Base-by-base conservation (phyloP, 2,329 filamentous ascomycete species). In the Tolypocladium guangdongense region DNA sequence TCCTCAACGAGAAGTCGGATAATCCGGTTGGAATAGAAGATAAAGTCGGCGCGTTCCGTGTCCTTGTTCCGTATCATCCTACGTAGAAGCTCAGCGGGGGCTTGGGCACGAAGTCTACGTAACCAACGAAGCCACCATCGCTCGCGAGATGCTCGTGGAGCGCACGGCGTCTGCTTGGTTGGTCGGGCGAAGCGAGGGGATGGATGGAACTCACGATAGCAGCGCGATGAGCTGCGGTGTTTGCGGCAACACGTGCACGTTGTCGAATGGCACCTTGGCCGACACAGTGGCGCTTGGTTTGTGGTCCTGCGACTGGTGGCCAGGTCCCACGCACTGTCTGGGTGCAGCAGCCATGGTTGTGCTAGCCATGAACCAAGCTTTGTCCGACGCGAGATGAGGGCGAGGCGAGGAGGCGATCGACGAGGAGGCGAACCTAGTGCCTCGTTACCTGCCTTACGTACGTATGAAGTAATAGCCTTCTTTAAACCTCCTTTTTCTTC, bases 21-120 rank as follows among this genome's bases (percentile, higher is more conserved):
- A 68, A 99, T 97, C 56, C 93, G 84, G 73, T 99, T 99, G 45
- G 91, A 96, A 75, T 97, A 96, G 74, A 99, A 99, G 67, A 99
- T 96, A 70, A 99, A 99, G 71, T 99, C 93, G 57, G 90, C 93
- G 55, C 93, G 87, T 54, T 86, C 83, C 7, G 93, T 99, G 60
- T 86, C 81, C 70, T 88, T 88, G 71, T 96, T 90, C 62, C 93
- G 87, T 67, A 99, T 97, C 81, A 96, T 96, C 58, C 92, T 97
- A 64, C 58, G 54, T 20, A 11, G n/a, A 49, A 41, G 52, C 55
- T 66, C 54, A 65, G 63, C 7, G 7, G 12, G 41, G 24, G 41
- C 24, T 30, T 24, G 7, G 22, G 16, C 22, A 16, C 41, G 7
- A 45, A 45, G 7, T 8, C 41, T 45, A 5, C 41, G 3, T 4